phyloP scores from a whole-genome alignment of 2,329 filamentous ascomycete species.

The Helminthosporium solani region DNA sequence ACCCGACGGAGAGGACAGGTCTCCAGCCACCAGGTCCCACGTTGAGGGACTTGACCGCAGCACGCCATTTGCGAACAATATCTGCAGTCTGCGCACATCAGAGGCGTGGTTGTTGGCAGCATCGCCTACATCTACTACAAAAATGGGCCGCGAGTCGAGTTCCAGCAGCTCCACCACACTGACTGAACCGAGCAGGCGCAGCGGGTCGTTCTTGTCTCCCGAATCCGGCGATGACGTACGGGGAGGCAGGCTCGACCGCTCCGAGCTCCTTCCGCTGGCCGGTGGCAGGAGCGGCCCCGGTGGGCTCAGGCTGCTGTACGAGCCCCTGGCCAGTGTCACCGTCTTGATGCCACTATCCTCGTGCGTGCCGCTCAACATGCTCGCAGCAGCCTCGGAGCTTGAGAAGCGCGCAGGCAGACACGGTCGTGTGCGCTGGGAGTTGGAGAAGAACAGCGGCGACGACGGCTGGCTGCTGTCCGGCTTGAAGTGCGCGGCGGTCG shows the following conservation, averaged over 20 bases:
- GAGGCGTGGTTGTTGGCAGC: constrained; percentile 59
- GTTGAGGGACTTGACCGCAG: constrained; percentile 60
- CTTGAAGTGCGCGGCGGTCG: constrained; percentile 16
- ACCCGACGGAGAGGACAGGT: constrained; percentile 23
- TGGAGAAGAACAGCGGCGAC: constrained; percentile 57
- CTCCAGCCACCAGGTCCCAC: constrained; percentile 58
- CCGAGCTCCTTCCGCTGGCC: constrained; percentile 55
- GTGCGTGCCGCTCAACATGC: constrained; percentile 54
- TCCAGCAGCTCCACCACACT: constrained; percentile 73
- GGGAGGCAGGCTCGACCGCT: constrained; percentile 55
- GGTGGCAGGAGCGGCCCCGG: constrained; percentile 50
- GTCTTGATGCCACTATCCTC: constrained; percentile 55
- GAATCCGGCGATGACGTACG: constrained; percentile 55
- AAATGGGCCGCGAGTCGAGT: constrained; percentile 73
- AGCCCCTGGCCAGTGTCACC: constrained; percentile 53
- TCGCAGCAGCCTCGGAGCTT: constrained; percentile 60
- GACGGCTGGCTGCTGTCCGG: constrained; percentile 38
- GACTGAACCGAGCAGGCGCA: constrained; percentile 62
- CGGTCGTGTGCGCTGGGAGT: constrained; percentile 46
- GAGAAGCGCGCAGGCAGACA: constrained; percentile 56
- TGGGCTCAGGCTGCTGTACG: constrained; percentile 42
- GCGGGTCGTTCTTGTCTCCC: constrained; percentile 48
- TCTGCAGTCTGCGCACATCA: constrained; percentile 52
- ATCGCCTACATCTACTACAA: constrained; percentile 69
- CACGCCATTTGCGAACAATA: constrained; percentile 69